phyloP scores from a whole-genome alignment of 306 rosid species.

The Corylus americana region DNA sequence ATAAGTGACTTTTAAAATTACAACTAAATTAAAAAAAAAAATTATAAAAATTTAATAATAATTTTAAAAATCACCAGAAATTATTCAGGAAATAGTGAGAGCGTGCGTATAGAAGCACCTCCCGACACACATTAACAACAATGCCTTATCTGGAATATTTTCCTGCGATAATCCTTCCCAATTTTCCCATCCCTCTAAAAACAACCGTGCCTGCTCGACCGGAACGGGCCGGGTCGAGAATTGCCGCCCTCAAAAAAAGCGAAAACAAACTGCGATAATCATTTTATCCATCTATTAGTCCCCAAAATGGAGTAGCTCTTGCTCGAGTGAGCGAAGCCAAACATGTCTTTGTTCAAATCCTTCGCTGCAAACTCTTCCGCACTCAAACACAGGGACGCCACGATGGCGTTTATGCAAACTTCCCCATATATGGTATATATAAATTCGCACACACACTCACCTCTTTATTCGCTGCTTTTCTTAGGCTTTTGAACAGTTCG shows the following conservation, averaged over 20 bases:
- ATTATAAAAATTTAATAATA: too few species aligned
- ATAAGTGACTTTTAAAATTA: too few species aligned
- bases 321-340: constrained; percentile 34
- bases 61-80: neutral
- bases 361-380: constrained; percentile 54
- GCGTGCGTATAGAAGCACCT: too few species aligned
- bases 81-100: too few species aligned
- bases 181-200: too few species aligned
- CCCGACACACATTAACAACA: too few species aligned
- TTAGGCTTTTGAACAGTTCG: neutral
- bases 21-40: too few species aligned
- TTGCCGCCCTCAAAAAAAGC: neutral
- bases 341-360: constrained; percentile 50
- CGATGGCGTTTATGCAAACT: constrained; percentile 51
- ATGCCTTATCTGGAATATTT: too few species aligned
- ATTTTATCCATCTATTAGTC: constrained; percentile 25
- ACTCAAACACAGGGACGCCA: constrained; percentile 43
- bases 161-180: too few species aligned
- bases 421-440: constrained; percentile 61
- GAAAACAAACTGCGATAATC: constrained; percentile 3
- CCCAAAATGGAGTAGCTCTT: constrained; percentile 27
- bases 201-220: too few species aligned
- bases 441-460: neutral
- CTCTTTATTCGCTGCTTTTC: neutral
- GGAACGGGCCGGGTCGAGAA: neutral